These are phyloP conservation scores for Symbiodinium natans DNA, from an alignment of 73 alveolate species.

Conservation along the genomic window DNA sequence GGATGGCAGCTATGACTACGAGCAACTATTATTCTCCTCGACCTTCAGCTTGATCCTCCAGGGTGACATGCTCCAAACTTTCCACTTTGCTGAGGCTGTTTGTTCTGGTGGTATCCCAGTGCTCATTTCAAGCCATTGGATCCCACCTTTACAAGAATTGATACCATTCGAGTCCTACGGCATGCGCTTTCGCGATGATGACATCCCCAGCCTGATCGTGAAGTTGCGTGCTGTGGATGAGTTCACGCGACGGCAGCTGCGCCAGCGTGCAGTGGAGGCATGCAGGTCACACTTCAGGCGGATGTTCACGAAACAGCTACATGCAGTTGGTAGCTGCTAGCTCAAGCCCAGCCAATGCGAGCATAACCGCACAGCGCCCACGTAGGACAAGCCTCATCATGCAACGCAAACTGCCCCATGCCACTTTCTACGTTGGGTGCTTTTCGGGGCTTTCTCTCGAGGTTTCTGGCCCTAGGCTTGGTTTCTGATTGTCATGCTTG, in stretches of 20 bases:
- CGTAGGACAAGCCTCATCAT: no score
- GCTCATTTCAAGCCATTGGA: background rate
- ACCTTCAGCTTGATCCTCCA: background rate
- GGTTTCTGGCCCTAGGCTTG: no score
- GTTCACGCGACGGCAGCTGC: background rate
- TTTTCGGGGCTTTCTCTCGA: no score
- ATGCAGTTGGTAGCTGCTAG: no score
- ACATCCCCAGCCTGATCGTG: background rate
- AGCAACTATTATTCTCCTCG: background rate
- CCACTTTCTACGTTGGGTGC: no score
- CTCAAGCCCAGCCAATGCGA: no score
- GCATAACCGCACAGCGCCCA: no score
- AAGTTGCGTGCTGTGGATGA: background rate
- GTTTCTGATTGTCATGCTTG: background rate
- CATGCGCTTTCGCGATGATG: background rate
- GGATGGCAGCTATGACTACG: conserved; percentile 9
- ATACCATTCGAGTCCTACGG: conserved; percentile 11
- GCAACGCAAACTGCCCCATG: no score
- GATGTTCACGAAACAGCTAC: no score
- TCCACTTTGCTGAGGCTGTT: conserved; percentile 5
- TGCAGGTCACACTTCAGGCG: background rate
- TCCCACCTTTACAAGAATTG: background rate
- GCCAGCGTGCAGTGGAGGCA: background rate
- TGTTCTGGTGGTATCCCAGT: background rate
- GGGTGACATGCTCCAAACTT: conserved; percentile 25